These are phyloP conservation scores for Botryotinia convoluta DNA, from an alignment of 2,329 filamentous ascomycete genomes.

Conservation along the genomic window DNA sequence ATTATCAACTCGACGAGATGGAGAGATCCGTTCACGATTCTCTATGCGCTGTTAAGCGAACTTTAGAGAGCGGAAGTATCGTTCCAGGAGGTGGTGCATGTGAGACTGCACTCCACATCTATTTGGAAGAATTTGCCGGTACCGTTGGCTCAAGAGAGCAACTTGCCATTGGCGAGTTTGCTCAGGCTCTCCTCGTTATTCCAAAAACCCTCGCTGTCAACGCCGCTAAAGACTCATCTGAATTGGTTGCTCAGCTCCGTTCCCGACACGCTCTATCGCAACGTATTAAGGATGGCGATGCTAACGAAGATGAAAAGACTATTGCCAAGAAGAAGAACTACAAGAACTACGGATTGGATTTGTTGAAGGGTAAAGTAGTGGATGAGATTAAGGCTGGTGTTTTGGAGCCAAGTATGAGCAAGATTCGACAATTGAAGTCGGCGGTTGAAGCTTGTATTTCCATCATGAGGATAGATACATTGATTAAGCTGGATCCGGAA, in stretches of 20 bases:
- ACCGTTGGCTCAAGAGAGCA: slow-evolving; percentile 97
- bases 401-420: slow-evolving; percentile 95
- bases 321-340: slow-evolving; percentile 94
- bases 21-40: slow-evolving; percentile 98
- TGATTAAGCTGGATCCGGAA: slow-evolving; percentile 97
- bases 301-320: slow-evolving; percentile 81
- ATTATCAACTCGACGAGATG: slow-evolving; percentile 98
- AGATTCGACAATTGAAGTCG: slow-evolving; percentile 96
- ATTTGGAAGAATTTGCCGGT: slow-evolving; percentile 96
- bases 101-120: slow-evolving; percentile 98
- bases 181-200: slow-evolving; percentile 87
- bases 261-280: slow-evolving; percentile 93
- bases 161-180: slow-evolving; percentile 96
- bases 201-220: slow-evolving; percentile 97
- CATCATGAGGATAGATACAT: slow-evolving; percentile 98
- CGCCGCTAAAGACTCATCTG: slow-evolving; percentile 92
- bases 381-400: slow-evolving; percentile 95
- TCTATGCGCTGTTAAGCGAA: slow-evolving; percentile 93
- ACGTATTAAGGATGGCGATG: slow-evolving; percentile 82
- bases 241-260: slow-evolving; percentile 92
- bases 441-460: slow-evolving; percentile 97
- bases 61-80: slow-evolving; percentile 92
- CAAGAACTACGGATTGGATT: slow-evolving; percentile 96
- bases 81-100: slow-evolving; percentile 95
- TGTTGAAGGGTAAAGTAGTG: slow-evolving; percentile 83